Conservation (phyloP, 345 rosid genomes). For the Gossypium anomalum region DNA sequence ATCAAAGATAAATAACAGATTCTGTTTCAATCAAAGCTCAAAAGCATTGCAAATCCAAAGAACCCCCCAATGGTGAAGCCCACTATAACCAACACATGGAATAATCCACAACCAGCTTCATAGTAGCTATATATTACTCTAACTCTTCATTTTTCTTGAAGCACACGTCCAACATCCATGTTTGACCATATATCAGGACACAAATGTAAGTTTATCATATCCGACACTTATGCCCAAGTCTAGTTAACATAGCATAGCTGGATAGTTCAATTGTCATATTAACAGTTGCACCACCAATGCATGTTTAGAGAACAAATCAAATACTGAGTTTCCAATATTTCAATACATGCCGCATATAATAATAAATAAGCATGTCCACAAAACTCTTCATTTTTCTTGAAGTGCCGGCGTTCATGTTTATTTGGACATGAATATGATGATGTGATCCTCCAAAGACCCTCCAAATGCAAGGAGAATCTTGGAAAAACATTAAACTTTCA, state of each 20-base stretch:
- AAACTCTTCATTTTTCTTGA: no score
- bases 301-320: not conserved
- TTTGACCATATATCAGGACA: not conserved
- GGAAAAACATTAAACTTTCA: no score
- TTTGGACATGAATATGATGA: no score
- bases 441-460: no score
- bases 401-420: no score
- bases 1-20: slow-evolving; percentile 7
- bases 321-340: not conserved
- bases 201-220: not conserved
- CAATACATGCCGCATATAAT: not conserved
- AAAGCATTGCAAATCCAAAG: slow-evolving; percentile 6
- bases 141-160: not conserved
- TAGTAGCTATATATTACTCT: not conserved
- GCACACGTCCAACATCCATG: not conserved
- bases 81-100: not conserved
- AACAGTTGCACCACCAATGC: not conserved
- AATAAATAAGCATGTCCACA: not conserved
- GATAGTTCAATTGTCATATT: not conserved
- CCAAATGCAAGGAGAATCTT: no score
- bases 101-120: not conserved
- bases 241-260: not conserved
- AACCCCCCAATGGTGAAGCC: not conserved
- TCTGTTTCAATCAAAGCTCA: not conserved
- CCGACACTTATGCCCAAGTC: not conserved